phyloP scores from a whole-genome alignment of 2,329 filamentous ascomycete genomes.

The Aspergillus carbonarius region DNA sequence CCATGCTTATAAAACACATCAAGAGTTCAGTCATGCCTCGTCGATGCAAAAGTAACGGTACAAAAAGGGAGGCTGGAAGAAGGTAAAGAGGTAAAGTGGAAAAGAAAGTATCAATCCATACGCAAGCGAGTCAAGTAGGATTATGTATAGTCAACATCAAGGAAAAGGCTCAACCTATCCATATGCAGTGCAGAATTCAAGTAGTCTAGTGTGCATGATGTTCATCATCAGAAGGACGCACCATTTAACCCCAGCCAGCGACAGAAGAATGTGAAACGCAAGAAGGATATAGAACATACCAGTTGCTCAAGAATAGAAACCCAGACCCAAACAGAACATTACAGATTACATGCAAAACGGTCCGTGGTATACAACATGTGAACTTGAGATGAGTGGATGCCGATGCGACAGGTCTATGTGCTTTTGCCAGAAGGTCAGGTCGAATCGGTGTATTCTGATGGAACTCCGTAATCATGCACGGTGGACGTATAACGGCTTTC shows the following conservation, averaged over 20 bases:
- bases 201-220: constrained; percentile 8
- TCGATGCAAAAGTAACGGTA: neutral
- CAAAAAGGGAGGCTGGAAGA: neutral
- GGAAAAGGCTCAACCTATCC: constrained; percentile 5
- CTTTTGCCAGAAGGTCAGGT: constrained; percentile 11
- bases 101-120: neutral
- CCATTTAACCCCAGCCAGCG: neutral
- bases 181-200: constrained; percentile 1
- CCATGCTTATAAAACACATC: neutral
- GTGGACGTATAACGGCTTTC: constrained; percentile 14
- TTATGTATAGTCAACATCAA: neutral
- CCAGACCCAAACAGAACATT: constrained; percentile 13
- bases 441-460: constrained; percentile 11
- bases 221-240: constrained; percentile 7
- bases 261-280: neutral
- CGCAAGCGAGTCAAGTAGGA: neutral
- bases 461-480: constrained; percentile 13
- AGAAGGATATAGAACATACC: constrained; percentile 15
- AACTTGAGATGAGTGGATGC: constrained; percentile 3
- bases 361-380: constrained; percentile 3
- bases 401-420: constrained; percentile 16
- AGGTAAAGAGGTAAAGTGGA: neutral
- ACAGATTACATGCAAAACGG: constrained; percentile 21
- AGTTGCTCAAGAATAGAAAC: constrained; percentile 11
- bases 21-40: neutral